These are phyloP conservation scores for Trichosporon faecale DNA, from an alignment of 1,284 basidiomycete species.

Conservation along the genomic window DNA sequence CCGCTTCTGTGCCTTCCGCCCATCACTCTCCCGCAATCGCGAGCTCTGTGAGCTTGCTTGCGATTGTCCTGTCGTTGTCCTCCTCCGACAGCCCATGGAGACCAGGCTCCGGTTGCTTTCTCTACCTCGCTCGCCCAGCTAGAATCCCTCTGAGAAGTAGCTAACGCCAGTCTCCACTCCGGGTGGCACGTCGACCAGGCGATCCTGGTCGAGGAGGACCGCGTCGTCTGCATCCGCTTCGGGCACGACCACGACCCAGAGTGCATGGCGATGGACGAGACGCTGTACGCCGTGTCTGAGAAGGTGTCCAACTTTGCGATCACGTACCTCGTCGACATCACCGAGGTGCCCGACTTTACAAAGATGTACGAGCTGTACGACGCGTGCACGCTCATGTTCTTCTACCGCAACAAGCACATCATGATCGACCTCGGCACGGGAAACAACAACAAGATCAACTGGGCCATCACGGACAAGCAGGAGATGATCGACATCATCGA, in stretches of 20 bases:
- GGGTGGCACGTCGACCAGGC: slow-evolving; percentile 98
- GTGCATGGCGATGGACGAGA: slow-evolving; percentile 99
- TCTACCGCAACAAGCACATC: slow-evolving; percentile 98
- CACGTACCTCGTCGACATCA: slow-evolving; percentile 93
- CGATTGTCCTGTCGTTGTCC: too few relatives aligned
- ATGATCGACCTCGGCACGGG: slow-evolving; percentile 99
- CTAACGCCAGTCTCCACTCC: slow-evolving; percentile 64
- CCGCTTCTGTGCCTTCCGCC: too few relatives aligned
- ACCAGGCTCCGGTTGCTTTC: too few relatives aligned
- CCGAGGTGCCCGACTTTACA: slow-evolving; percentile 97
- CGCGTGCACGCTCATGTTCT: slow-evolving; percentile 95
- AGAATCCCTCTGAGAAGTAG: background rate
- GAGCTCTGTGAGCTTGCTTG: too few relatives aligned
- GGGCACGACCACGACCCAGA: slow-evolving; percentile 92
- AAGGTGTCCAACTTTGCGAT: slow-evolving; percentile 98
- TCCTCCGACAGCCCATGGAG: background rate
- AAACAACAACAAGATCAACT: slow-evolving; percentile 99
- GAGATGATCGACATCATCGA: slow-evolving; percentile 98
- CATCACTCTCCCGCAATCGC: too few relatives aligned
- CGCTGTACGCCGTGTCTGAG: slow-evolving; percentile 84
- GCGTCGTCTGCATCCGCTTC: slow-evolving; percentile 91
- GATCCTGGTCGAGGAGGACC: slow-evolving; percentile 95
- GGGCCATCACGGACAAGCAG: slow-evolving; percentile 96
- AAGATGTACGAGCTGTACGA: slow-evolving; percentile 79
- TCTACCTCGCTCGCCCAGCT: background rate